Percentiles rank a stretch among this genome's conserved stretches.
phyloP scores from a whole-genome alignment of 305 asterid species.

The Solanum chacoense region DNA sequence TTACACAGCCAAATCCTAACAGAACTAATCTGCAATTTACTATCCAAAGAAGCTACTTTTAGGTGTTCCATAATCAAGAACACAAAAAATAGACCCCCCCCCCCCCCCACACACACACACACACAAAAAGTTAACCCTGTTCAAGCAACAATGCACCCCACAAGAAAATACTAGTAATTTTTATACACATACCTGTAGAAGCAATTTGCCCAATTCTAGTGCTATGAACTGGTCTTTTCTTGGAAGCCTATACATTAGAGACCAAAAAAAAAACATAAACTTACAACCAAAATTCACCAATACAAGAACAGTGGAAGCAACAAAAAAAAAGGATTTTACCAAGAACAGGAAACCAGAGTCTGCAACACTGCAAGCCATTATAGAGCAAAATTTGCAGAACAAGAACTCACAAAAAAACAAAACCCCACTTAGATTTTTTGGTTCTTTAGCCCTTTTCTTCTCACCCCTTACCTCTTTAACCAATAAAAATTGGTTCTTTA shows the following conservation, averaged over 20 bases:
- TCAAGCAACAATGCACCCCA: background rate
- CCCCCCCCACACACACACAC: background rate
- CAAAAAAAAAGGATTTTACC: conserved; percentile 20
- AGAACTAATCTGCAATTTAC: background rate
- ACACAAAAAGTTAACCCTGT: background rate
- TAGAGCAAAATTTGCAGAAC: background rate
- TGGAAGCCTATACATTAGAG: conserved; percentile 35
- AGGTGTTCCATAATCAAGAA: background rate
- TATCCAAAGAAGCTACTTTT: background rate
- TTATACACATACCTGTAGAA: conserved; percentile 30
- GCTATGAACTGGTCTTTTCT: conserved; percentile 38
- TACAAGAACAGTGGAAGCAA: background rate
- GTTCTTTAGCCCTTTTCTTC: background rate
- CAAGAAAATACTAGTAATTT: background rate
- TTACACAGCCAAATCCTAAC: background rate
- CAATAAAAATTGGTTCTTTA: background rate
- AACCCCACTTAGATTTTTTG: background rate
- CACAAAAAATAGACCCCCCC: background rate
- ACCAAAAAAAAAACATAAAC: background rate
- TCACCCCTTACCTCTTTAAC: background rate
- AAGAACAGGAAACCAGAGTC: conserved; percentile 46
- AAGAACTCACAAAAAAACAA: background rate
- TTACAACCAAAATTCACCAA: background rate
- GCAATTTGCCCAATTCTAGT: conserved; percentile 27
- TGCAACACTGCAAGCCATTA: conserved; percentile 63